These are phyloP conservation scores for Rhododendron williamsianum DNA, from an alignment of 148 eudicot genomes.

Conservation along the genomic window DNA sequence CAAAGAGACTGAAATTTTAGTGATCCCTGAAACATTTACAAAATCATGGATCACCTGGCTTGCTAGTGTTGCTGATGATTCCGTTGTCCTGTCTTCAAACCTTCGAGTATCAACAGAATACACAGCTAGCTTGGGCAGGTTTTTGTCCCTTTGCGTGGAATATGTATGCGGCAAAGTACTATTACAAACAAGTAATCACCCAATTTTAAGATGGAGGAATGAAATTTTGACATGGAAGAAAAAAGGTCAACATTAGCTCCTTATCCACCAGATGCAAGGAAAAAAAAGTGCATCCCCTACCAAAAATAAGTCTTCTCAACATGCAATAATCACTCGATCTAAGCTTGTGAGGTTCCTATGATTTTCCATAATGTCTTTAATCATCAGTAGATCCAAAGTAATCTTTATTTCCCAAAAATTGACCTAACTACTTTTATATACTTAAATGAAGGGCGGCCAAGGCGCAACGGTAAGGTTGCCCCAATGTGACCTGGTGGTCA, in stretches of 20 bases:
- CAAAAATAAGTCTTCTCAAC: neutral
- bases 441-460: neutral
- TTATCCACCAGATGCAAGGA: neutral
- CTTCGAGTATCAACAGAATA: conserved; percentile 38
- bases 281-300: neutral
- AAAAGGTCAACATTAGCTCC: neutral
- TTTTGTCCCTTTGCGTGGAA: conserved; percentile 54
- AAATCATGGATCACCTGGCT: conserved; percentile 57
- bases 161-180: conserved; percentile 76
- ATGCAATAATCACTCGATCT: neutral
- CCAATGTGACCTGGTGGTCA: neutral
- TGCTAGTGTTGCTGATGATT: conserved; percentile 32
- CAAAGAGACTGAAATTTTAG: neutral
- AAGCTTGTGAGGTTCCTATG: neutral
- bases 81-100: conserved; percentile 46
- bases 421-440: neutral
- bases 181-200: conserved; percentile 8
- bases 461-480: neutral
- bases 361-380: neutral
- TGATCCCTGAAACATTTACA: neutral
- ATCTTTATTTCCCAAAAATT: neutral
- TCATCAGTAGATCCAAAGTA: neutral
- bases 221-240: neutral
- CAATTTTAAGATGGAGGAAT: neutral
- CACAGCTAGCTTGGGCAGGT: conserved; percentile 36